These are phyloP conservation scores for Boeremia exigua DNA, from an alignment of 2,329 filamentous ascomycete species.

Conservation along the genomic window DNA sequence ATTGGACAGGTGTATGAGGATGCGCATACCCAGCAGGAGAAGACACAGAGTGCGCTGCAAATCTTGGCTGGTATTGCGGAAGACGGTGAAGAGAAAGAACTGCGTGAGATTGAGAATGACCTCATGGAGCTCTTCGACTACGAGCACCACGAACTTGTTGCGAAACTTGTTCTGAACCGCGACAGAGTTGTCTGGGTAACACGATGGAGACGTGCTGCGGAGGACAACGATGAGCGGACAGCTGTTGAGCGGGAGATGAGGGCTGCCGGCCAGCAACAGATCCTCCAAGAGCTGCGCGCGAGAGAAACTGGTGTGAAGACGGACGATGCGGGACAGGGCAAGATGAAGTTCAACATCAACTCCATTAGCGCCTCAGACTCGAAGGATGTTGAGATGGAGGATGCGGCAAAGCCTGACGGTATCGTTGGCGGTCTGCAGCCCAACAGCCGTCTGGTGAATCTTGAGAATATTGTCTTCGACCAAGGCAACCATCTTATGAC, in stretches of 20 bases:
- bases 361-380: conserved; percentile 79
- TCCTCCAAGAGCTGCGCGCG: conserved; percentile 86
- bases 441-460: conserved; percentile 84
- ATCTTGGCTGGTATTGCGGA: conserved; percentile 79
- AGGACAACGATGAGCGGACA: conserved; percentile 73
- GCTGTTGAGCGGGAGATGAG: conserved; percentile 90
- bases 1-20: conserved; percentile 89
- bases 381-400: conserved; percentile 53
- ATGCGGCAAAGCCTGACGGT: conserved; percentile 50
- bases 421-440: conserved; percentile 86
- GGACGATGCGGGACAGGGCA: conserved; percentile 66
- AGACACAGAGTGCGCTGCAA: conserved; percentile 82
- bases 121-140: conserved; percentile 98
- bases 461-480: conserved; percentile 96
- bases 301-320: conserved; percentile 66
- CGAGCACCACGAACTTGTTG: conserved; percentile 90
- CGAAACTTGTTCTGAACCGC: conserved; percentile 87
- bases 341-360: conserved; percentile 85
- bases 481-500: conserved; percentile 99
- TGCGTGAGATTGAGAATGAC: conserved; percentile 96
- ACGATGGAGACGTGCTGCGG: conserved; percentile 80
- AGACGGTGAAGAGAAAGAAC: conserved; percentile 79
- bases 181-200: conserved; percentile 97
- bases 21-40: conserved; percentile 90
- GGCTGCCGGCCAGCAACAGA: conserved; percentile 82